Evolutionary conservation across 2,329 filamentous ascomycete genomes (phyloP).

Genomic region (Zymoseptoria crescenta): DNA sequence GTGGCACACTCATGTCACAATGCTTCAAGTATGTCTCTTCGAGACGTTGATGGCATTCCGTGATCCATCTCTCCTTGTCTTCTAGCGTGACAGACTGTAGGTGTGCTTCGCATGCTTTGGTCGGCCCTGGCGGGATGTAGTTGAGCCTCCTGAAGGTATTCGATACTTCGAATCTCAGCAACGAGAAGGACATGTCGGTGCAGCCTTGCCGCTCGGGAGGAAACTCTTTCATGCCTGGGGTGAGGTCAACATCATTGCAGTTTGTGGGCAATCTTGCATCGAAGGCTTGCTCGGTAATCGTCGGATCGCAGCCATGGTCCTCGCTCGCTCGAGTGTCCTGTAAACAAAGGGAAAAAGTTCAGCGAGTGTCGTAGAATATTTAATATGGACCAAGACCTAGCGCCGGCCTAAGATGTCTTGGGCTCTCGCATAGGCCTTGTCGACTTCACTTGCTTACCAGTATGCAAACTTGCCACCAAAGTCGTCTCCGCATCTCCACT

Average conservation of each 20-base stretch:
- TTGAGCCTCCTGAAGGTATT: constrained; percentile 41
- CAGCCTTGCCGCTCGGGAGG: constrained; percentile 44
- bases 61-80: constrained; percentile 45
- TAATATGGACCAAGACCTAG: too few species aligned
- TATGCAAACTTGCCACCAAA: constrained; percentile 54
- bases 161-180: constrained; percentile 48
- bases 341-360: neutral
- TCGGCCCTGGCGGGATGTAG: constrained; percentile 37
- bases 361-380: neutral
- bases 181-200: constrained; percentile 50
- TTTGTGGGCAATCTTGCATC: constrained; percentile 55
- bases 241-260: constrained; percentile 47
- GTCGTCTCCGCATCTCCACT: constrained; percentile 50
- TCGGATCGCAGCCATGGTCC: constrained; percentile 56
- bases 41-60: constrained; percentile 39
- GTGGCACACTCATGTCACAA: constrained; percentile 48
- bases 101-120: constrained; percentile 35
- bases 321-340: constrained; percentile 52
- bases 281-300: constrained; percentile 50
- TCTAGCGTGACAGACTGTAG: constrained; percentile 38
- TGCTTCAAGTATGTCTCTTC: constrained; percentile 44
- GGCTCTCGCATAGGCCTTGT: too few species aligned
- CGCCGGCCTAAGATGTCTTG: too few species aligned
- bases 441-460: constrained; percentile 24
- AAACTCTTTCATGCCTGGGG: constrained; percentile 42